Evolutionary conservation across 2,329 filamentous ascomycete species (phyloP).

Genomic region (Phoma sp.): DNA sequence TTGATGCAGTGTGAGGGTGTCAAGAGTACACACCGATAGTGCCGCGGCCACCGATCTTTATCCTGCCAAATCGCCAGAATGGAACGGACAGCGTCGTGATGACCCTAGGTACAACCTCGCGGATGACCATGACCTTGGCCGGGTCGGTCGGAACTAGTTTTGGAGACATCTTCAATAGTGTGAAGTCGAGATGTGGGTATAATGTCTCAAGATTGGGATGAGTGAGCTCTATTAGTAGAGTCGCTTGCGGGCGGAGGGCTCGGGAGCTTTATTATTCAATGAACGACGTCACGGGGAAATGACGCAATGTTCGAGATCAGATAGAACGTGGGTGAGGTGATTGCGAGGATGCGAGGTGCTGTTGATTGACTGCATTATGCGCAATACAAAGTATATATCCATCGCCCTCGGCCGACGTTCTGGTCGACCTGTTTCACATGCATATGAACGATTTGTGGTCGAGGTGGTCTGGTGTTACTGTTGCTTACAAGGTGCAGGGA

Average conservation of each 20-base stretch:
- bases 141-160: slow-evolving; percentile 67
- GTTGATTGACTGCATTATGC: background rate
- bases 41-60: slow-evolving; percentile 86
- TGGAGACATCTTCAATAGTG: slow-evolving; percentile 39
- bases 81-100: slow-evolving; percentile 82
- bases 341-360: background rate
- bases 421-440: slow-evolving; percentile 6
- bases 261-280: slow-evolving; percentile 16
- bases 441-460: slow-evolving; percentile 10
- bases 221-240: background rate
- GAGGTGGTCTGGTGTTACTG: slow-evolving; percentile 13
- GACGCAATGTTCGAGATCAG: slow-evolving; percentile 35
- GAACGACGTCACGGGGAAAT: slow-evolving; percentile 38
- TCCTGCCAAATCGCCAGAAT: slow-evolving; percentile 78
- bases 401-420: slow-evolving; percentile 19
- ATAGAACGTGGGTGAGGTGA: slow-evolving; percentile 15
- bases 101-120: slow-evolving; percentile 75
- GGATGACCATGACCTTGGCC: slow-evolving; percentile 86
- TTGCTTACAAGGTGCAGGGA: slow-evolving; percentile 12
- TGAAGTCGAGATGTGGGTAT: background rate
- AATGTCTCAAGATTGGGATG: background rate
- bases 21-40: slow-evolving; percentile 72
- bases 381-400: background rate
- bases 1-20: background rate
- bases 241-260: background rate